Evolutionary conservation across 495 filamentous ascomycete genomes (phyloP).

Genomic region (Aeminium ludgeri): DNA sequence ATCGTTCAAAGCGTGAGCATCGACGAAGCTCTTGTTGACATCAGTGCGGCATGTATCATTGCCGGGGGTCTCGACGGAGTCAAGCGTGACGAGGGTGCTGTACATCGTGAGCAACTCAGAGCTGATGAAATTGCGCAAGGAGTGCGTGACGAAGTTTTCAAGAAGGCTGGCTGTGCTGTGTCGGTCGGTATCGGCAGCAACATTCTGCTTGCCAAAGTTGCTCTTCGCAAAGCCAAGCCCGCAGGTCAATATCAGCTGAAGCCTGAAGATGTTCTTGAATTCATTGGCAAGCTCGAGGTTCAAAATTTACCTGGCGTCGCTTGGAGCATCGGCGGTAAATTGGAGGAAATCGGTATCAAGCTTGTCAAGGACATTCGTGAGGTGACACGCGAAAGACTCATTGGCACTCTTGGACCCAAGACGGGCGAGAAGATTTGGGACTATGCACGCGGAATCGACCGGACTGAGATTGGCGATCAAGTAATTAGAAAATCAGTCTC

Average conservation of each 20-base stretch:
- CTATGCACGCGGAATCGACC: constrained; percentile 78
- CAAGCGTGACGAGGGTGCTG: constrained; percentile 51
- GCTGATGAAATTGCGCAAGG: constrained; percentile 53
- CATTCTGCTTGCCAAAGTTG: constrained; percentile 77
- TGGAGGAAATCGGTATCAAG: constrained; percentile 75
- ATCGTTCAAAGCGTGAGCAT: constrained; percentile 90
- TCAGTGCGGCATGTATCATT: constrained; percentile 47
- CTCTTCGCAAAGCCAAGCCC: constrained; percentile 81
- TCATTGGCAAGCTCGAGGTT: constrained; percentile 59
- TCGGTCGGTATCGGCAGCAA: constrained; percentile 92
- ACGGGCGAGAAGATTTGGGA: constrained; percentile 86
- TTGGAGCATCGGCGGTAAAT: constrained; percentile 61
- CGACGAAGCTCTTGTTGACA: constrained; percentile 78
- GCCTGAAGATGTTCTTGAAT: constrained; percentile 57
- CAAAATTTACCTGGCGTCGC: constrained; percentile 78
- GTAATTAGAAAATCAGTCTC: constrained; percentile 74
- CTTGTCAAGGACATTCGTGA: constrained; percentile 67
- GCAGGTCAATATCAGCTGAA: constrained; percentile 81
- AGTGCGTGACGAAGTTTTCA: constrained; percentile 51
- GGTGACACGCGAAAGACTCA: constrained; percentile 54
- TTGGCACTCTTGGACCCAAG: constrained; percentile 64
- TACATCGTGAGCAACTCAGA: constrained; percentile 66
- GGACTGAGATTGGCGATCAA: constrained; percentile 70
- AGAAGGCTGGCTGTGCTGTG: constrained; percentile 65
- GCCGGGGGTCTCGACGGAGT: constrained; percentile 51